Base-by-base conservation (phyloP, 805 yeast genomes). In the Candida sphagnicola region DNA sequence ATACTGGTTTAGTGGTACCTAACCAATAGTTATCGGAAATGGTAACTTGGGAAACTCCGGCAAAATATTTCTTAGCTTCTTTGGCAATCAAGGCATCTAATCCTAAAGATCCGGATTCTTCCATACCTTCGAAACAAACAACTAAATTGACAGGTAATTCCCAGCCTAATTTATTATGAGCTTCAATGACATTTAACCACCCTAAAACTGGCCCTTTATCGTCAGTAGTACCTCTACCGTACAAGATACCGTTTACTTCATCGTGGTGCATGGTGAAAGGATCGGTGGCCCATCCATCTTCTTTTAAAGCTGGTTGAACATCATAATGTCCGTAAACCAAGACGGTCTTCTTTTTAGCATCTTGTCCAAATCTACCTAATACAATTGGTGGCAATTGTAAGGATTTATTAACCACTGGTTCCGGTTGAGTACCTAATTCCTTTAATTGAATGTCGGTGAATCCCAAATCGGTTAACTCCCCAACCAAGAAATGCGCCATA, bases 161-260 rank as follows among this genome's bases (percentile, higher is more conserved):
- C 55, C 86, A 56, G 15, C 87, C 89, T 41, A 87, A 75, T 50
- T 80, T 85, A 41, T 75, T 80, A 67, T 93, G 97, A 12, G 99
- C 97, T 67, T 90, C 85, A 31, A 93, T 73, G 29, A 82, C 83
- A 60, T 93, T 91, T 59, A 93, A 75, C 99, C 99, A 93, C 39
- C 96, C 97, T 51, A 90, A 72, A 32, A 93, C 95, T 26, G 99
- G 99, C 23, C 99, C 99, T 65, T 95, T 93, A 61, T 93, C 99
- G 59, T 93, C 99, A 30, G 97, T 85, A 15, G 96, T 71, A 31
- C 99, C 99, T 65, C 99, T 80, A 35, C 97, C 99, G 53, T 77
- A 79, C 54, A 93, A 70, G 46, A 83, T 74, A 47, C 78, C 82
- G 48, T 78, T 77, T 57, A 81, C 86, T 35, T 70, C 67, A 47